Base-by-base conservation (phyloP, 768 basidiomycete genomes). In the Polyporus arcularius region DNA sequence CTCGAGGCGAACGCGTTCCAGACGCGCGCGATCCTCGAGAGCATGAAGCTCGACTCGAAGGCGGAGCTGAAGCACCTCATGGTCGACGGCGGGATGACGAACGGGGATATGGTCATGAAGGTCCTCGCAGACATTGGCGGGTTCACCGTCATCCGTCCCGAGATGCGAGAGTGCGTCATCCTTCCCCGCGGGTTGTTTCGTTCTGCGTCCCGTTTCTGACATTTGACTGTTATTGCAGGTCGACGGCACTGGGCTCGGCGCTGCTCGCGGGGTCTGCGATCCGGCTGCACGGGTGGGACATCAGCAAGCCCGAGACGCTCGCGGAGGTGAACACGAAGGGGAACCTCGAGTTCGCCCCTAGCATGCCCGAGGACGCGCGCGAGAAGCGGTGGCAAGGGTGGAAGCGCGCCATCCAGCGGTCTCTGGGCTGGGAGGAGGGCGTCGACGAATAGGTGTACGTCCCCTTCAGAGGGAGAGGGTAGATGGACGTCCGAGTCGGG, bases 81-180 rank as follows among this genome's bases (percentile, higher is more conserved):
- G 73, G 96, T 99, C 39, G 97, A 98, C 73, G 97, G 97, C n/a
- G 94, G 95, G 15, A 96, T 97, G 90, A 97, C 95, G 11, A 96
- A 96, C 65, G 92, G 92, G 38, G 93, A 96, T 70, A 74, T 91
- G 31, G 91, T 88, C 58, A 93, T 96, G 94, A 80, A 83, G 67
- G 78, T 96, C 49, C 81, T 96, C 61, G 92, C 92, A 4, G 90
- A 97, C 72, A 79, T 96, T 45, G 94, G 95, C 32, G 96, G 96
- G 14, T 96, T 97, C 75, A 86, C 85, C 31, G 92, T 99, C 63
- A 79, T 96, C 60, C 82, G 97, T 56, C 97, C 96, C 11, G 88
- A 93, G 70, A 99, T 99, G 97, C 80, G 96, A 72, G 97, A 99
- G 93, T 92, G 71, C 63, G 90, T 83, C 2, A 15, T 15, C 12